These are phyloP conservation scores for Apophysomyces variabilis DNA, from an alignment of 371 early-diverging fungal species.

Conservation along the genomic window DNA sequence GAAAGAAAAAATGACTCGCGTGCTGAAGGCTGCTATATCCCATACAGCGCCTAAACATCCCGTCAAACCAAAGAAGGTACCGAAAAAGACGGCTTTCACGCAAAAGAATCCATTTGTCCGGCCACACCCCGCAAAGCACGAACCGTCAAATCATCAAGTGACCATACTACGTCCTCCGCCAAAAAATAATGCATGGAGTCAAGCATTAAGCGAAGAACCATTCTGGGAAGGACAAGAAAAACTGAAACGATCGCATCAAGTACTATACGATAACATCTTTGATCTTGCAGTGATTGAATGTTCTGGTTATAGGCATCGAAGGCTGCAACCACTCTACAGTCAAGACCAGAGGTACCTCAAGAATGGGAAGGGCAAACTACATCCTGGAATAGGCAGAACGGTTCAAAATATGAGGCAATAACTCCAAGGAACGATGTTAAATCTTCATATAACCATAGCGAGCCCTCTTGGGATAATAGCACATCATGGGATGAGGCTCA, in stretches of 20 bases:
- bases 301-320: neutral
- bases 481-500: neutral
- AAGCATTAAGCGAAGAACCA: slow-evolving; percentile 16
- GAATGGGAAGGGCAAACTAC: neutral
- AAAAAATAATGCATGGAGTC: slow-evolving; percentile 19
- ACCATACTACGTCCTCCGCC: slow-evolving; percentile 17
- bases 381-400: neutral
- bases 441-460: neutral
- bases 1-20: slow-evolving; percentile 1
- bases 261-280: neutral
- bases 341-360: neutral
- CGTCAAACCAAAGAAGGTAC: slow-evolving; percentile 8
- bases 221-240: slow-evolving; percentile 19
- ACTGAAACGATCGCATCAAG: neutral
- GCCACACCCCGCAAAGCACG: neutral
- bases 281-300: neutral
- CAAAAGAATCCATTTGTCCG: neutral
- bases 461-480: neutral
- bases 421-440: neutral
- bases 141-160: neutral
- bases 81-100: neutral
- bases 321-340: too few species aligned
- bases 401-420: neutral
- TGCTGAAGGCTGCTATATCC: neutral
- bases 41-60: neutral